Conservation (phyloP, 345 rosid genomes). For the Isatis tinctoria region DNA sequence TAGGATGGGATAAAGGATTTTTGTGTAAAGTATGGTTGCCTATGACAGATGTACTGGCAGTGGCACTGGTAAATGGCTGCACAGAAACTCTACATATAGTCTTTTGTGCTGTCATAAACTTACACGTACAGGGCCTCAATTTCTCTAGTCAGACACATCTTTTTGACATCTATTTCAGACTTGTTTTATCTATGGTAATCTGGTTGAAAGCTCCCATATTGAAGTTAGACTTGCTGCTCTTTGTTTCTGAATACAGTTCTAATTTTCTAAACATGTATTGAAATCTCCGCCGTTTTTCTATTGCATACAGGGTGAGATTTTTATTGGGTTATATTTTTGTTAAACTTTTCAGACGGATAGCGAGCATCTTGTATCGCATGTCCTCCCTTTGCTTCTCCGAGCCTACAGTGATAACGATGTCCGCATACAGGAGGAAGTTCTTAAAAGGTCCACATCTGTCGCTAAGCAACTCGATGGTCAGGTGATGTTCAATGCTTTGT, state of each 20-base stretch:
- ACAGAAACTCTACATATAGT: not conserved
- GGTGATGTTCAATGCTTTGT: conserved; percentile 44
- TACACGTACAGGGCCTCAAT: not conserved
- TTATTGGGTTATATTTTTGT: conserved; percentile 6
- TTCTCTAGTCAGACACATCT: not conserved
- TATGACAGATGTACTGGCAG: not conserved
- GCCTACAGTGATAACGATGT: conserved; percentile 94
- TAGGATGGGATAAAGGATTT: not conserved
- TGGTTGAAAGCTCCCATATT: conserved; percentile 10
- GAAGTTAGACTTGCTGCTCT: conserved; percentile 4
- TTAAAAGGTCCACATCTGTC: conserved; percentile 65
- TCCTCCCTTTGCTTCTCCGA: conserved; percentile 84
- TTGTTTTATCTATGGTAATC: not conserved
- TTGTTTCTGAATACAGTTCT: not conserved
- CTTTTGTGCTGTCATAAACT: conserved; percentile 10
- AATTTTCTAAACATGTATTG: conserved; percentile 7
- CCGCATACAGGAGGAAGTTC: conserved; percentile 90
- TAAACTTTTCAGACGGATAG: conserved; percentile 56
- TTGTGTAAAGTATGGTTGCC: not conserved
- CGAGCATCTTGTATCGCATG: conserved; percentile 61
- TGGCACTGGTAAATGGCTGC: not conserved
- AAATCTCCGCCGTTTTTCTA: not conserved
- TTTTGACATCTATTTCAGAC: not conserved
- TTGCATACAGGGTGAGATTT: not conserved
- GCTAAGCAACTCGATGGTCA: conserved; percentile 81